Percentiles rank a stretch among this genome's conserved stretches.
These are phyloP conservation scores for Brassica balearica DNA, from an alignment of 441 rosid species.

Conservation along the genomic window DNA sequence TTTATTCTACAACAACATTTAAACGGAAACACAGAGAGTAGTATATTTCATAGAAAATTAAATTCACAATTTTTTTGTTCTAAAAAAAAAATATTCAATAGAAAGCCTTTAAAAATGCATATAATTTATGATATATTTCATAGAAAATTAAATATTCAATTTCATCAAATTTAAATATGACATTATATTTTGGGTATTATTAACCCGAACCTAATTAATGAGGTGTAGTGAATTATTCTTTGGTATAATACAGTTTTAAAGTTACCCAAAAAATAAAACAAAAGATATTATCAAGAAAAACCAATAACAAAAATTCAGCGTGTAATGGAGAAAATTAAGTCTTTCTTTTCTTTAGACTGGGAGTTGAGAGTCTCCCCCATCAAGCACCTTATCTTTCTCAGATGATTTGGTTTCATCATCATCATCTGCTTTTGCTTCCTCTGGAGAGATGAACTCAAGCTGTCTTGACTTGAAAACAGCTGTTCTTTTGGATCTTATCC, in stretches of 20 bases:
- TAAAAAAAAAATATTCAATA: too few relatives aligned
- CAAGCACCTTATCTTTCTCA: slow-evolving; percentile 37
- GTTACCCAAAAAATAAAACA: slow-evolving; percentile 8
- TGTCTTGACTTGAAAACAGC: slow-evolving; percentile 88
- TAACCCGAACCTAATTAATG: not conserved
- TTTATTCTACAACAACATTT: too few relatives aligned
- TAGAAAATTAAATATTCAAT: too few relatives aligned
- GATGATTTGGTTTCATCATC: slow-evolving; percentile 52
- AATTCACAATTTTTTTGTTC: too few relatives aligned
- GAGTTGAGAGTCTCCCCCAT: slow-evolving; percentile 26
- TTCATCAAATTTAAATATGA: not conserved
- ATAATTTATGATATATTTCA: not conserved
- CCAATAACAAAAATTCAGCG: slow-evolving; percentile 20
- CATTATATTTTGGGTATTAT: not conserved
- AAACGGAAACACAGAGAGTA: not conserved
- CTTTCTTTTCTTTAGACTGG: not conserved
- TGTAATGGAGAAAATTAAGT: slow-evolving; percentile 21
- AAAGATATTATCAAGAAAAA: not conserved
- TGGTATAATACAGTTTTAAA: slow-evolving; percentile 28
- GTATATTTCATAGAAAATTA: not conserved
- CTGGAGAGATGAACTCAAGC: slow-evolving; percentile 73
- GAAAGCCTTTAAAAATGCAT: too few relatives aligned
- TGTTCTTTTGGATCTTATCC: slow-evolving; percentile 84
- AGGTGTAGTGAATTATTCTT: slow-evolving; percentile 2
- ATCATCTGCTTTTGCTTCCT: slow-evolving; percentile 49